phyloP scores from a whole-genome alignment of 495 filamentous ascomycete species.

The Xylaria curta region DNA sequence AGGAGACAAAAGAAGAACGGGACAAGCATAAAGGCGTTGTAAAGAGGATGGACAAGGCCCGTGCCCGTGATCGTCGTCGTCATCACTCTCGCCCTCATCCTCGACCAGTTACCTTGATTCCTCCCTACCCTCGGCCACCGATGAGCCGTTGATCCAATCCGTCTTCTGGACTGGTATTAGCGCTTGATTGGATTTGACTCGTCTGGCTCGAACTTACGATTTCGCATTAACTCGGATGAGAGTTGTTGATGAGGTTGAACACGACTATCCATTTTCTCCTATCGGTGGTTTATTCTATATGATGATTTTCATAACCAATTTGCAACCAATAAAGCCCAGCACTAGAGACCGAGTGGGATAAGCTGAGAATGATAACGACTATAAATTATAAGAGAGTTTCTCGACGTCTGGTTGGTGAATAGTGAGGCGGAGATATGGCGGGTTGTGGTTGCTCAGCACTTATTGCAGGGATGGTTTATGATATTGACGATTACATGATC shows the following conservation, averaged over 20 bases:
- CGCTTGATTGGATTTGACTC: neutral
- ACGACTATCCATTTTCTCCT: neutral
- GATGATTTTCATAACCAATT: neutral
- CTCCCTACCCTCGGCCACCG: neutral
- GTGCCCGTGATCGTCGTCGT: neutral
- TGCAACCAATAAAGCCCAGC: neutral
- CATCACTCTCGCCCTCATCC: neutral
- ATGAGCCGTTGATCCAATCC: neutral
- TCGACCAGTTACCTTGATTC: neutral
- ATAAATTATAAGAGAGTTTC: neutral
- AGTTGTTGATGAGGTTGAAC: neutral
- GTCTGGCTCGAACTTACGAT: neutral
- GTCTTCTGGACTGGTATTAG: neutral
- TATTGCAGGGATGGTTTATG: conserved; percentile 11
- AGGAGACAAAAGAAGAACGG: conserved; percentile 32
- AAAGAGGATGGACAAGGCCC: conserved; percentile 15
- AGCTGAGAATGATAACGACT: neutral
- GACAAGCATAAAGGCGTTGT: conserved; percentile 25
- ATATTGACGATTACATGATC: conserved; percentile 13
- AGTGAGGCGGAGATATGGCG: neutral
- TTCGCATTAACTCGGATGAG: neutral
- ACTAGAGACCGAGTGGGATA: neutral
- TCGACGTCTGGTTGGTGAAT: neutral
- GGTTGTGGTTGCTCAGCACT: neutral
- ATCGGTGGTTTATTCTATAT: neutral